phyloP scores from a whole-genome alignment of 352 stramenopile species.

The Phytophthora vignae region DNA sequence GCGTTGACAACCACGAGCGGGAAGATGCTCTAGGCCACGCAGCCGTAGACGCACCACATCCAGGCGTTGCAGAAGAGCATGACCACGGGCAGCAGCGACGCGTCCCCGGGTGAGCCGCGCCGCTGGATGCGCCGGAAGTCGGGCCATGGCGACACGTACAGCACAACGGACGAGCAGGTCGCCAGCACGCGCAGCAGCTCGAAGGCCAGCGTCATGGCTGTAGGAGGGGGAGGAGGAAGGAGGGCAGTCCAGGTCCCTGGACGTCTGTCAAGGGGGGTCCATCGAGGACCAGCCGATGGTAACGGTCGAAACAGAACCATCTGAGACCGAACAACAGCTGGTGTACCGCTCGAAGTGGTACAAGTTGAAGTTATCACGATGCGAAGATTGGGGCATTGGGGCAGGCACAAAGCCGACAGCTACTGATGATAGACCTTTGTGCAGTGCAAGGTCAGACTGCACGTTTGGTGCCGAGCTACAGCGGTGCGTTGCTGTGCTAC shows the following conservation, averaged over 20 bases:
- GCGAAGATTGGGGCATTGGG: too few species aligned
- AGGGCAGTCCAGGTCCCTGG: too few species aligned
- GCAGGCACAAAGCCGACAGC: too few species aligned
- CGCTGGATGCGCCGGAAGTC: slow-evolving; percentile 36
- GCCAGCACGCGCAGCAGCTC: slow-evolving; percentile 35
- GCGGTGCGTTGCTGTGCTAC: too few species aligned
- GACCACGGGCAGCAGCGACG: slow-evolving; percentile 38
- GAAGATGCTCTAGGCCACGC: slow-evolving; percentile 41
- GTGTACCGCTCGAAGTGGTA: neutral
- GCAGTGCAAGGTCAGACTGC: too few species aligned
- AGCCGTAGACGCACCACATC: slow-evolving; percentile 43
- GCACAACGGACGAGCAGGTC: slow-evolving; percentile 30
- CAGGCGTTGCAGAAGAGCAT: slow-evolving; percentile 45
- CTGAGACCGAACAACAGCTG: too few species aligned
- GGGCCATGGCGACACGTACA: slow-evolving; percentile 40
- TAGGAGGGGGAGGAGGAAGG: too few species aligned
- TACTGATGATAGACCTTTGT: too few species aligned
- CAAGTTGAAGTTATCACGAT: neutral
- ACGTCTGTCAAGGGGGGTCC: too few species aligned
- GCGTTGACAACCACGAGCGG: slow-evolving; percentile 40
- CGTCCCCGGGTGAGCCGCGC: slow-evolving; percentile 20
- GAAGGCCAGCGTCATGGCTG: slow-evolving; percentile 30
- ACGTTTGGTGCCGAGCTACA: too few species aligned
- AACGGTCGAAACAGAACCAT: too few species aligned
- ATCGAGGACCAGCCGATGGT: neutral